These are phyloP conservation scores for Cephalotrichum gorgonifer DNA, from an alignment of 2,329 filamentous ascomycete species.

Conservation along the genomic window DNA sequence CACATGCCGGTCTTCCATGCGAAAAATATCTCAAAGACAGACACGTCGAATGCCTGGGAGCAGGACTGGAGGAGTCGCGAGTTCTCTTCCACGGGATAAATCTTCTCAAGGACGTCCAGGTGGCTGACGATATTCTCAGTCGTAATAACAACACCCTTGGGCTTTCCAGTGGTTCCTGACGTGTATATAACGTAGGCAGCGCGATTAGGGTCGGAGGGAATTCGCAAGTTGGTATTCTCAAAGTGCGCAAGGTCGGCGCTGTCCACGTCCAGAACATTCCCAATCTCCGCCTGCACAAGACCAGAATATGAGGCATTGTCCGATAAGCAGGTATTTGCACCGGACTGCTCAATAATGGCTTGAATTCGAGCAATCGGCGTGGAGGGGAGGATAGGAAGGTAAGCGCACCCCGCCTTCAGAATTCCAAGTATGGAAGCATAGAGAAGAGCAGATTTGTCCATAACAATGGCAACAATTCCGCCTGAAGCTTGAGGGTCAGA, in stretches of 20 bases:
- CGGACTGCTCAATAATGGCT: slow-evolving; percentile 52
- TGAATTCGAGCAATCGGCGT: slow-evolving; percentile 52
- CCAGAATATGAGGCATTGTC: slow-evolving; percentile 17
- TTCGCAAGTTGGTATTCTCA: slow-evolving; percentile 23
- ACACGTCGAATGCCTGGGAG: slow-evolving; percentile 78
- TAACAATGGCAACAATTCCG: slow-evolving; percentile 57
- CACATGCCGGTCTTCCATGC: slow-evolving; percentile 70
- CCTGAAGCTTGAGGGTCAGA: slow-evolving; percentile 30
- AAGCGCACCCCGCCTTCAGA: slow-evolving; percentile 65
- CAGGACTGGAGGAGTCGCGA: slow-evolving; percentile 70
- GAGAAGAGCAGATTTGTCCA: slow-evolving; percentile 65
- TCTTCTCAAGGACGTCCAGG: slow-evolving; percentile 50
- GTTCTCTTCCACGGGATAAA: slow-evolving; percentile 47
- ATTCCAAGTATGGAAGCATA: slow-evolving; percentile 68
- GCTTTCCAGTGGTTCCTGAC: slow-evolving; percentile 69
- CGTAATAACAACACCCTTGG: slow-evolving; percentile 72
- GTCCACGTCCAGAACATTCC: slow-evolving; percentile 22
- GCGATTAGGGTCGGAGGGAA: slow-evolving; percentile 30
- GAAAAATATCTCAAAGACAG: slow-evolving; percentile 85
- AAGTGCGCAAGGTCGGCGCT: slow-evolving; percentile 15
- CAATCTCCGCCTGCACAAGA: not conserved
- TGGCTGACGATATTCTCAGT: slow-evolving; percentile 70
- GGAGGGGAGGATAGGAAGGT: slow-evolving; percentile 69
- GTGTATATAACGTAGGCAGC: slow-evolving; percentile 75
- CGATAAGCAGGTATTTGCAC: slow-evolving; percentile 33